Evolutionary conservation across 495 filamentous ascomycete genomes (phyloP), one percentile per base, ranked within the genome.

Genomic region (Hypoxylon trugodes): DNA sequence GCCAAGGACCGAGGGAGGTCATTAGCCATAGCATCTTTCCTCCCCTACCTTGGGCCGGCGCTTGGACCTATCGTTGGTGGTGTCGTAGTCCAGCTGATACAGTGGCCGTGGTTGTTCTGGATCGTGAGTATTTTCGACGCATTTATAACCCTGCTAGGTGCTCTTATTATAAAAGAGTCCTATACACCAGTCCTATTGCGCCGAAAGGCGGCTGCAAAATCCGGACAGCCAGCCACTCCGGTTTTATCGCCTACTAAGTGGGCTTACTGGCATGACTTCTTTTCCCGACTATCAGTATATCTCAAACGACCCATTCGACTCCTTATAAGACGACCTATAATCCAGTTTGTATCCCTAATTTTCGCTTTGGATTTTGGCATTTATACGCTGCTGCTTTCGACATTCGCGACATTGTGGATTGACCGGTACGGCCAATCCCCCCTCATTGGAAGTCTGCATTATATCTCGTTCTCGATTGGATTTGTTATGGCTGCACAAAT

Each of bases 221-320:
- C 24, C 1, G 24, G 50, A 5, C 35, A 37, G 28, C 32, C 43
- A 4, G 43, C 16, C 13, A 37, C 6, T 6, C 38, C 46, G 19
- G 15, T 25, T 12, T 3, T 57, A 15, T 63, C 60, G 4, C 46
- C 38, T 6, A 2, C 8, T 24, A 38, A 40, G 2, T 59, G 28
- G 52, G 33, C 51, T 0, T 59, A 46, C 47, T 69, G 57, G 66
- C 38, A 43, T 4, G 61, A 59, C 18, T 35, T 66, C 18, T 47
- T 61, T 15, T 54, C 57, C 13, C 47, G 60, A 6, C 25, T 78
- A 13, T 68, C 61, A 26, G 81, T 80, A 19, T 85, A 86, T 71
- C 73, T 90, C 30, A 57, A 82, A 33, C 83, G 88, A 2, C 89
- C 88, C 0, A 73, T 88, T 50, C 75, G 77, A 40, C 86, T 90